Evolutionary conservation across 179 eudicot species (phyloP), one percentile per base, ranked within the genome.

Genomic region (Nepenthes alata): DNA sequence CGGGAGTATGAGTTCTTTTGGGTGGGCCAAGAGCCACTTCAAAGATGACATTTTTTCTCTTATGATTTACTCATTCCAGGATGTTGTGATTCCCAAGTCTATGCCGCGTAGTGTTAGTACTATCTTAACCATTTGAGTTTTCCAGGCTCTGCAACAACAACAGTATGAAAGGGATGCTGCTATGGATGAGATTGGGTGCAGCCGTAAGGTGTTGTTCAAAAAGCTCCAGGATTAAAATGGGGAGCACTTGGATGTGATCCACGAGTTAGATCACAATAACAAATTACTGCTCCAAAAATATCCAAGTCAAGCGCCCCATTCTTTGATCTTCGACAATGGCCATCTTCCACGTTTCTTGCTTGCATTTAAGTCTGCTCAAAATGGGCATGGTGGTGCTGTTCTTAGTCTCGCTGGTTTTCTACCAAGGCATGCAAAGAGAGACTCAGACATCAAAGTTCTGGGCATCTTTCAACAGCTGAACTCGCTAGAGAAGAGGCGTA

Each of bases 241-340:
- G 45, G 78, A 78, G 62, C 81, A 88, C 67, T 69, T 75, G 52
- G 87, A 88, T 68, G 89, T 88, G 62, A 77, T 91, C 74, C 74
- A 60, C 0, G 96, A 85, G 62, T 89, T 85, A 25, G 95, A 86
- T 13, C 87, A 70, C 13, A 82, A 78, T 68, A 84, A 73, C 11
- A 91, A 85, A 65, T 83, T 88, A 55, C 78, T 88, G 47, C 95
- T 85, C 67, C 91, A 95, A 5, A 95, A 96, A 1, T 91, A 82
- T 72, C 85, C 86, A 57, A 75, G 81, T 54, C 77, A 64, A 5
- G 72, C 81, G 35, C 67, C 85, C 44, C 67, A 55, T 36, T 66
- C 88, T 52, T 56, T 74, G 25, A 58, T 61, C 2, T 64, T 80
- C 37, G 77, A 82, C 58, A 75, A 70, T 36, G 62, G 75, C 15